Conservation (phyloP, 495 filamentous ascomycete genomes). For the Tetracladium setigerum region DNA sequence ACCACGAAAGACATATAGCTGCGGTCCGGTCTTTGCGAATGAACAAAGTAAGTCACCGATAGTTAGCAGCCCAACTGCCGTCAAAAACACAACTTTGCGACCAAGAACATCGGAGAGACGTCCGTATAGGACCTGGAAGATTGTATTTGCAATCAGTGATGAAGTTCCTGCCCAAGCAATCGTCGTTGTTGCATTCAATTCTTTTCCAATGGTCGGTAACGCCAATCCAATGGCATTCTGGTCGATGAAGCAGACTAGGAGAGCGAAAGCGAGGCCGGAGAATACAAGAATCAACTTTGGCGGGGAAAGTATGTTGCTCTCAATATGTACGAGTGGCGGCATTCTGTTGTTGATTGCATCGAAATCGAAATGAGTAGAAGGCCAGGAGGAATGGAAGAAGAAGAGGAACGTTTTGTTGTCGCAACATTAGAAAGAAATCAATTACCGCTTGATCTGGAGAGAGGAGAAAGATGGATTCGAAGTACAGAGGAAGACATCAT, state of each 20-base stretch:
- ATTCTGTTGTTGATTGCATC: too few species aligned
- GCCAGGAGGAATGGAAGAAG: too few species aligned
- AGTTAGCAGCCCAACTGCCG: constrained; percentile 67
- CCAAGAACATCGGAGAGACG: constrained; percentile 77
- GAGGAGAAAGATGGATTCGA: too few species aligned
- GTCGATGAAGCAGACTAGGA: constrained; percentile 53
- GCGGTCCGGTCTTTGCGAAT: constrained; percentile 58
- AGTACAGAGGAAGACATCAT: too few species aligned
- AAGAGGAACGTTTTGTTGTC: too few species aligned
- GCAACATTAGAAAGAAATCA: too few species aligned
- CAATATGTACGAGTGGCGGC: constrained; percentile 11
- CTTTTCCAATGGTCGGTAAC: constrained; percentile 50
- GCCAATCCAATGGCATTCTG: constrained; percentile 56
- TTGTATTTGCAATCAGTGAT: constrained; percentile 66
- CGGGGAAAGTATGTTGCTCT: constrained; percentile 52
- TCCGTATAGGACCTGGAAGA: constrained; percentile 75
- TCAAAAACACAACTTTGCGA: constrained; percentile 66
- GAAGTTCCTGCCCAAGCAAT: constrained; percentile 73
- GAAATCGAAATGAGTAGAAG: too few species aligned
- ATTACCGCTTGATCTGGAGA: too few species aligned
- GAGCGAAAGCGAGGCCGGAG: constrained; percentile 39
- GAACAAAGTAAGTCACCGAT: constrained; percentile 67
- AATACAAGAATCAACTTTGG: constrained; percentile 51
- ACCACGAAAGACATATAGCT: constrained; percentile 61
- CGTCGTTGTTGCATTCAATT: constrained; percentile 45